Conservation (phyloP, 2,329 filamentous ascomycete species). For the Monilinia polystroma region DNA sequence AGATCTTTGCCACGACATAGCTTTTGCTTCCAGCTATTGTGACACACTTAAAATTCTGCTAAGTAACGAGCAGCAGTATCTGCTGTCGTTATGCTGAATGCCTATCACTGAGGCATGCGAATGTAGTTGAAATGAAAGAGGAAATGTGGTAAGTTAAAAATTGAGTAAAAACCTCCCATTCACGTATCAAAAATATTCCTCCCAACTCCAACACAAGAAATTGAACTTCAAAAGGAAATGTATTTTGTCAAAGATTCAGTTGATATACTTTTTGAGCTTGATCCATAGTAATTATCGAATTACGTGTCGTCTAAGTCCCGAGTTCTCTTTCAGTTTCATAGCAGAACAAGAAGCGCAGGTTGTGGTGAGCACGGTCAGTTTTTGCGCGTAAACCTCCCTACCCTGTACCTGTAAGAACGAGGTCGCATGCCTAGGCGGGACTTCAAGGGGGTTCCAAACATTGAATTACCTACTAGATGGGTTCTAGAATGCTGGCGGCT, state of each 20-base stretch:
- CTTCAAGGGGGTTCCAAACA: neutral
- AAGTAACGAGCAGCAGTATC: conserved; percentile 37
- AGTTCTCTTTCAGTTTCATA: neutral
- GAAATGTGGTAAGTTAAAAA: conserved; percentile 7
- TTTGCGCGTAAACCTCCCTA: neutral
- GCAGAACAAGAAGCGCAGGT: conserved; percentile 1
- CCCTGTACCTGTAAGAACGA: neutral
- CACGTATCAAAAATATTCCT: conserved; percentile 3
- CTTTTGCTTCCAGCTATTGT: conserved; percentile 19
- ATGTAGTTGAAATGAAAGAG: conserved; percentile 5
- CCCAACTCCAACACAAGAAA: conserved; percentile 19
- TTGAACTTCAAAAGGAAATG: neutral
- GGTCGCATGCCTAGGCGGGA: neutral
- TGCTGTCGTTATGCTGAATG: conserved; percentile 36
- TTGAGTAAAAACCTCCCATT: neutral
- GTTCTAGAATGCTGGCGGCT: no score
- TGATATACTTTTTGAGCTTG: conserved; percentile 4
- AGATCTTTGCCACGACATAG: conserved; percentile 40
- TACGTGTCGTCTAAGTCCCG: conserved; percentile 8
- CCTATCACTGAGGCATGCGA: conserved; percentile 41
- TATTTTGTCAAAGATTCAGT: neutral
- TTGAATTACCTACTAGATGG: no score
- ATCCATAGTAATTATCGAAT: conserved; percentile 18
- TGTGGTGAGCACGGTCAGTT: conserved; percentile 12
- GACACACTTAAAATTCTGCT: neutral